phyloP scores from a whole-genome alignment of 495 filamentous ascomycete species.

The Penicillium riverlandense region DNA sequence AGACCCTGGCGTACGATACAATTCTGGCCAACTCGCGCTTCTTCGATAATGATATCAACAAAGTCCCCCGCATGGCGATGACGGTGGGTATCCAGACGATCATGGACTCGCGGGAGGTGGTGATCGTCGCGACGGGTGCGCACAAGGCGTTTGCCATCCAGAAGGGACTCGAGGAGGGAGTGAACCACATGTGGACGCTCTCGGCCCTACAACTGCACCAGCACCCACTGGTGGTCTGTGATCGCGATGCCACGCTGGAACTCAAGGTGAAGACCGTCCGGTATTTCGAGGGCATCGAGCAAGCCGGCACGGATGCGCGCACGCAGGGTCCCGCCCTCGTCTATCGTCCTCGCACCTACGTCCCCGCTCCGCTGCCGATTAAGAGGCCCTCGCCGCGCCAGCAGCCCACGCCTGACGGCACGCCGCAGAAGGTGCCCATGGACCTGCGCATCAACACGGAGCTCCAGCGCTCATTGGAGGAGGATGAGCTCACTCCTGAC shows the following conservation, averaged over 20 bases:
- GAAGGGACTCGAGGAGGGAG: conserved; percentile 70
- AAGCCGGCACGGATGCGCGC: conserved; percentile 49
- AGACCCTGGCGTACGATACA: conserved; percentile 82
- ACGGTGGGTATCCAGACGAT: conserved; percentile 87
- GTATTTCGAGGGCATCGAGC: conserved; percentile 55
- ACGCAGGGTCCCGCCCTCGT: conserved; percentile 49
- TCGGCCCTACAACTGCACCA: conserved; percentile 74
- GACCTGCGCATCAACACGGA: conserved; percentile 41
- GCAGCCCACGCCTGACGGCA: conserved; percentile 18
- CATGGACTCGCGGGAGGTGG: conserved; percentile 73
- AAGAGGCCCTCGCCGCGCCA: conserved; percentile 16
- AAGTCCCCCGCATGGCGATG: conserved; percentile 76
- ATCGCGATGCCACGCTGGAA: conserved; percentile 79
- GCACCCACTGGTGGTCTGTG: conserved; percentile 73
- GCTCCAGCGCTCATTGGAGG: conserved; percentile 28
- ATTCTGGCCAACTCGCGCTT: conserved; percentile 81
- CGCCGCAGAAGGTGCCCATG: conserved; percentile 30
- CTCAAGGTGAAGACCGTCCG: conserved; percentile 83
- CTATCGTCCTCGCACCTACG: conserved; percentile 34
- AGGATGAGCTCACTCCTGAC: conserved; percentile 55
- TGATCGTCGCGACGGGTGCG: conserved; percentile 72
- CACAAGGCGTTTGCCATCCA: conserved; percentile 78
- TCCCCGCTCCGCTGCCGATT: conserved; percentile 24
- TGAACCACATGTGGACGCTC: conserved; percentile 88
- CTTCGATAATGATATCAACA: conserved; percentile 63